A percentile compares a stretch with the other conserved stretches of the same genome.
Evolutionary conservation across 2,329 filamentous ascomycete genomes (phyloP).

Genomic region (Helotiales sp.): DNA sequence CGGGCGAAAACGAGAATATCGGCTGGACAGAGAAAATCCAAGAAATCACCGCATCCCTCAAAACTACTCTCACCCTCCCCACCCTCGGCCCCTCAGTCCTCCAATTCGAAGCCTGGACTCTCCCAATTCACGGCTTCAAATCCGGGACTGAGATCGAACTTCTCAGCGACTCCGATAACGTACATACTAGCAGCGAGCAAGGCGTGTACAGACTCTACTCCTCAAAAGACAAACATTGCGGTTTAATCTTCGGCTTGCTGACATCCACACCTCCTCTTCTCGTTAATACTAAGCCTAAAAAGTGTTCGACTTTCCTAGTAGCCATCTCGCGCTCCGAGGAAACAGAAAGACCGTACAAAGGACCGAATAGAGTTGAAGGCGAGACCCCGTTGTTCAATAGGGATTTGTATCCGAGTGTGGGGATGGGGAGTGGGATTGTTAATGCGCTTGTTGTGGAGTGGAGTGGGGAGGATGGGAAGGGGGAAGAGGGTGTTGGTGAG

Average conservation of each 20-base stretch:
- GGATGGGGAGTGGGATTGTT: background rate
- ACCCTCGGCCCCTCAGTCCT: background rate
- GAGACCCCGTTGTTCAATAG: background rate
- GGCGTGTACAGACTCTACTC: background rate
- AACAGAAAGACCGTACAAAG: background rate
- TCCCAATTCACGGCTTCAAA: background rate
- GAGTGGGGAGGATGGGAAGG: background rate
- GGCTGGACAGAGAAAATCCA: too few species aligned
- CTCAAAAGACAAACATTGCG: background rate
- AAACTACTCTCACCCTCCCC: background rate
- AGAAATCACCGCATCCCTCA: background rate
- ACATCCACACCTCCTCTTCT: too few species aligned
- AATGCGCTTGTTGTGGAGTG: background rate
- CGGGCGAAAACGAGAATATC: background rate
- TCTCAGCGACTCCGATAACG: background rate
- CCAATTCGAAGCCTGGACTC: background rate
- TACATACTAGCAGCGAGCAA: background rate
- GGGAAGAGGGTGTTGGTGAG: too few species aligned
- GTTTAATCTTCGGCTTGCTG: background rate
- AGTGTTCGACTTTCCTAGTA: background rate
- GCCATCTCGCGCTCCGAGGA: background rate
- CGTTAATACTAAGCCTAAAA: background rate
- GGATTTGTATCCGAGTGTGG: background rate
- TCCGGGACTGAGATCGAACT: background rate
- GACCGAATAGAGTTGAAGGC: background rate